phyloP scores from a whole-genome alignment of 2,329 filamentous ascomycete species.

The Sporothrix brunneoviolacea region DNA sequence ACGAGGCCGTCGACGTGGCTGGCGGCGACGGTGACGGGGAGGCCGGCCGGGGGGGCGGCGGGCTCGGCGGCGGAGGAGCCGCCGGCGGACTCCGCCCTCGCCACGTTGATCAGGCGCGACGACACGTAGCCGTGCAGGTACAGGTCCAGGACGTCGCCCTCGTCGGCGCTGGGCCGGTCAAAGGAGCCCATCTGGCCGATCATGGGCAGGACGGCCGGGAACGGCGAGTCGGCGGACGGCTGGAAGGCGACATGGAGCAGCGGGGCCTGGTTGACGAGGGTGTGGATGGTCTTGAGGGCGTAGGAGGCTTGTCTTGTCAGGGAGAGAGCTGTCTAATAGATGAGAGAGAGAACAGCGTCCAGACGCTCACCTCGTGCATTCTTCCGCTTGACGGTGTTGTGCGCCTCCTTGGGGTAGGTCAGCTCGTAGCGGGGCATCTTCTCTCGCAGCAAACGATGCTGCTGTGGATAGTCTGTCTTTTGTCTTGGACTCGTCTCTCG shows the following conservation, averaged over 20 bases:
- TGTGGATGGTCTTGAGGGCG: slow-evolving; percentile 64
- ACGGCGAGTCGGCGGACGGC: slow-evolving; percentile 54
- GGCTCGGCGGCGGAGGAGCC: slow-evolving; percentile 14
- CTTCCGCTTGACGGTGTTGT: slow-evolving; percentile 62
- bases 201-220: slow-evolving; percentile 76
- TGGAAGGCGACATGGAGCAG: slow-evolving; percentile 78
- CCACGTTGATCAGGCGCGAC: slow-evolving; percentile 65
- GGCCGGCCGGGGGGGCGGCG: slow-evolving; percentile 18
- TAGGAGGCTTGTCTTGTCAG: slow-evolving; percentile 51
- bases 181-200: slow-evolving; percentile 77
- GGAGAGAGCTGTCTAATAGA: background rate
- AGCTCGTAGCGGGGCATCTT: slow-evolving; percentile 39
- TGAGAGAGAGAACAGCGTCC: background rate
- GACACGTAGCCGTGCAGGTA: slow-evolving; percentile 85
- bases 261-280: slow-evolving; percentile 65
- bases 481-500: no score
- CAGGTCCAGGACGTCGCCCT: slow-evolving; percentile 61
- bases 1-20: slow-evolving; percentile 74
- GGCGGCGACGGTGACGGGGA: slow-evolving; percentile 67
- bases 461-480: background rate
- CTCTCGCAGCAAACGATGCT: background rate
- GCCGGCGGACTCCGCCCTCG: slow-evolving; percentile 27
- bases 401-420: slow-evolving; percentile 56
- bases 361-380: slow-evolving; percentile 51
- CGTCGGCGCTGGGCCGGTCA: slow-evolving; percentile 49